phyloP scores from a whole-genome alignment of 257 asterid genomes.

The Solanum appendiculatum region DNA sequence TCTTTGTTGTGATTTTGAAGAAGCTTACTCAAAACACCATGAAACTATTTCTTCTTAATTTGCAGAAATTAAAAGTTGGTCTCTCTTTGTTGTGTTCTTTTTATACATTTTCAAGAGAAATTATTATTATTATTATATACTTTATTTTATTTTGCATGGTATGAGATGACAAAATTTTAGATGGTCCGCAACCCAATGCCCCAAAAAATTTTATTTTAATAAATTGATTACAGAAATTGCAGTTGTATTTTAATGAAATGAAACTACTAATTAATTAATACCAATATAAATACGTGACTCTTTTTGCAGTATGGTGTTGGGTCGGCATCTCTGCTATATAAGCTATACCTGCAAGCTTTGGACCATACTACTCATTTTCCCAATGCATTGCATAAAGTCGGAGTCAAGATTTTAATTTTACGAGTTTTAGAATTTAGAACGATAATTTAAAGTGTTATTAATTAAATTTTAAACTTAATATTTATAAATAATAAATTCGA shows the following conservation, averaged over 20 bases:
- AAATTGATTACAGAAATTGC: neutral
- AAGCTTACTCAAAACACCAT: neutral
- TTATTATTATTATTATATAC: neutral
- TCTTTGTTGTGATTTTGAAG: neutral
- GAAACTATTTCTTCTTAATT: neutral
- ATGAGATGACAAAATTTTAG: neutral
- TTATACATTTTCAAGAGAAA: neutral
- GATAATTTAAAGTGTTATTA: neutral
- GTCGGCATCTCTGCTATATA: neutral
- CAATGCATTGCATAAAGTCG: neutral
- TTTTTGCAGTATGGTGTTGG: neutral
- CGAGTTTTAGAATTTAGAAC: neutral
- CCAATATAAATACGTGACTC: neutral
- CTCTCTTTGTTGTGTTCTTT: neutral
- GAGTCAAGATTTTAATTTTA: neutral
- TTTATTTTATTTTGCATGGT: neutral
- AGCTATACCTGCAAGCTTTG: neutral
- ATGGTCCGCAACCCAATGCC: neutral
- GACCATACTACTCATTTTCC: neutral
- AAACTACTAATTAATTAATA: neutral
- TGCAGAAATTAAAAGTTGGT: neutral
- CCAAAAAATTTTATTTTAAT: neutral
- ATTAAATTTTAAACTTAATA: neutral
- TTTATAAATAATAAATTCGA: neutral
- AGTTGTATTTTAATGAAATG: neutral